Base-by-base conservation (phyloP, 2,329 filamentous ascomycete species). In the Ophiocordyceps robertsii region DNA sequence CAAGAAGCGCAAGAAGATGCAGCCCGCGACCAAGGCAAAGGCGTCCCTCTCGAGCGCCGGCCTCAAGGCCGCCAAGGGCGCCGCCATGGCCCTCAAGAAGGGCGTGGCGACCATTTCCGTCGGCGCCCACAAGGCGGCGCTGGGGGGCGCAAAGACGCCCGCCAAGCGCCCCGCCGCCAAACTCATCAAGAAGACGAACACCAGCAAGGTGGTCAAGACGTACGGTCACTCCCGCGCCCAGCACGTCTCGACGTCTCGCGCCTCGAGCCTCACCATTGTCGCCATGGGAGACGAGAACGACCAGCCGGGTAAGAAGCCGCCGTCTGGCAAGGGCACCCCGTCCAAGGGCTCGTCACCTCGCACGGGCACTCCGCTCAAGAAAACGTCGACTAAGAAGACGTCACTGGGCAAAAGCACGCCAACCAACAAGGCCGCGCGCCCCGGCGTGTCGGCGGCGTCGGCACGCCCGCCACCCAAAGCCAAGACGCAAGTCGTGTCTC, bases 1-100 rank as follows among this genome's bases (percentile, higher is more conserved):
- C 27, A 76, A 74, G 59, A 66, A 70, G 54, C 58, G 60, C 52
- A 65, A 64, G 56, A 52, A 64, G 56, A 52, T 59, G 19, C 54
- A 57, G 39, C 44, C 55, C 4, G 54, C 54, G 14, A 60, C 54
- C 30, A 57, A 60, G 12, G 54, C 59, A 17, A 64, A 62, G 49
- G 50, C 53, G 32, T 56, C 58, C 3, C 40, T 65, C 6, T 62
- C 62, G 7, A 57, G 43, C 19, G 58, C 57, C 12, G 51, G 62
- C 44, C 46, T 56, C 33, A 61, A 65, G 50, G 58, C 59, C 3
- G 58, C 55, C 45, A 63, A 63, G 49, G 55, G 56, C 27, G 61
- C 63, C 9, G 56, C 62, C 11, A 57, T 56, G 37, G 61, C 56
- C 12, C 46, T 66, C 14, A 64, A 59, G 50, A 64, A 58, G 50